These are phyloP conservation scores for Tolypocladium nubicola DNA, from an alignment of 2,329 filamentous ascomycete genomes.

Conservation along the genomic window DNA sequence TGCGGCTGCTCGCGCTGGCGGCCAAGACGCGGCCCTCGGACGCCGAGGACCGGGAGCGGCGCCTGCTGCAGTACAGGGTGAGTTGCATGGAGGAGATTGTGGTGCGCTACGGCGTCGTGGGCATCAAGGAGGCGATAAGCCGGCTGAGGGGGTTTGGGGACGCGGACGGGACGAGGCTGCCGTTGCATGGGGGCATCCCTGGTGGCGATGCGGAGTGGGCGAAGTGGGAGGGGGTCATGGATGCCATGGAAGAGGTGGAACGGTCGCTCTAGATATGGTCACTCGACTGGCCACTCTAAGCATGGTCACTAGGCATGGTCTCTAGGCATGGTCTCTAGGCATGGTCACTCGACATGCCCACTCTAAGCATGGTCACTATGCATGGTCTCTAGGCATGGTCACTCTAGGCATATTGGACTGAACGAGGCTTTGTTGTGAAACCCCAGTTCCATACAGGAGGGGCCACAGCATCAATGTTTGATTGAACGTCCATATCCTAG, in stretches of 20 bases:
- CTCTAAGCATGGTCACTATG: no score
- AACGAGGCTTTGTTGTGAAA: not conserved
- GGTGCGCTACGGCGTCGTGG: slow-evolving; percentile 48
- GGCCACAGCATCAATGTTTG: no score
- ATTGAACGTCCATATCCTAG: no score
- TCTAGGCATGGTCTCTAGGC: no score
- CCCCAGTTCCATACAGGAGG: no score
- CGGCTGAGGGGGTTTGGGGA: slow-evolving; percentile 50
- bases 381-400: no score
- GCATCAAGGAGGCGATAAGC: slow-evolving; percentile 54
- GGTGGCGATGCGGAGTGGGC: slow-evolving; percentile 47
- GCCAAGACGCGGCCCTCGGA: slow-evolving; percentile 17
- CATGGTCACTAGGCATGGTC: no score
- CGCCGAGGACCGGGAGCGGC: slow-evolving; percentile 37
- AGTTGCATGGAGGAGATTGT: slow-evolving; percentile 52
- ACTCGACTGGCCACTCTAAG: no score
- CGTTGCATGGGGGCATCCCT: slow-evolving; percentile 45
- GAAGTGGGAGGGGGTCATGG: slow-evolving; percentile 35
- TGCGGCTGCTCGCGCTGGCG: slow-evolving; percentile 42
- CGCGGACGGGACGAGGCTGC: slow-evolving; percentile 47
- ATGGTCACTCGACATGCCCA: no score
- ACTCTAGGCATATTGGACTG: not conserved
- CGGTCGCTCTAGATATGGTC: slow-evolving; percentile 11
- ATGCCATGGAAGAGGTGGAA: slow-evolving; percentile 32
- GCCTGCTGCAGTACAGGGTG: slow-evolving; percentile 48